Evolutionary conservation across 2,329 filamentous ascomycete genomes (phyloP), one percentile per base, ranked within the genome.

Genomic region (Fusarium sp.): DNA sequence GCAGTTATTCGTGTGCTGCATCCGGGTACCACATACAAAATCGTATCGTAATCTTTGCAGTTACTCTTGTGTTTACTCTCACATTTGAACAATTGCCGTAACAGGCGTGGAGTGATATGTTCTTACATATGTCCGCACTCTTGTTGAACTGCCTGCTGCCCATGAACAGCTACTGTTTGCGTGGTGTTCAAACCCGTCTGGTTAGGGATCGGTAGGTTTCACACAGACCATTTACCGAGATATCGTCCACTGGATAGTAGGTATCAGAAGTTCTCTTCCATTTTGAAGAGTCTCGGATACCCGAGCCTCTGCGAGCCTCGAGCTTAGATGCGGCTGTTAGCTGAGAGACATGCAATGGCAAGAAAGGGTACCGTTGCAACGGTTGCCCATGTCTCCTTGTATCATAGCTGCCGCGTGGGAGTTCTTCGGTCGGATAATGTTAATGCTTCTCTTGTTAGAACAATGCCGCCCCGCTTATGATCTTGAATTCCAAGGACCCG

Each of bases 401-500:
- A 46, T 54, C 49, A 43, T 46, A 38, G 12, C 34, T 38, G 63
- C 22, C 27, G 52, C 32, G 45, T 63, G 49, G 32, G 24, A 58
- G 50, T 63, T 59, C 57, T 42, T 70, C 59, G 59, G 62, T 62
- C 59, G 47, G 59, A 69, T 43, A 47, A 54, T 53, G 60, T 40
- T 62, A 46, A 55, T 58, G 59, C 63, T 71, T 70, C 56, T 55
- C 59, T 55, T 47, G 38, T 57, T 46, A 42, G 44, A 56, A 55
- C 59, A 49, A 66, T 65, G 51, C 30, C 53, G 43, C 62, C 63
- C 63, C 59, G 55, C 69, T 51, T 61, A 56, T 62, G 46, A 53
- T 61, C 51, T 50, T 52, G 47, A 56, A 61, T 72, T 57, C 71
- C 71, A 73, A 70, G 63, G 45, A 60, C 44, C 45, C 49, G 59